phyloP scores from a whole-genome alignment of 768 basidiomycete species.

The Stropharia rugosoannulata region DNA sequence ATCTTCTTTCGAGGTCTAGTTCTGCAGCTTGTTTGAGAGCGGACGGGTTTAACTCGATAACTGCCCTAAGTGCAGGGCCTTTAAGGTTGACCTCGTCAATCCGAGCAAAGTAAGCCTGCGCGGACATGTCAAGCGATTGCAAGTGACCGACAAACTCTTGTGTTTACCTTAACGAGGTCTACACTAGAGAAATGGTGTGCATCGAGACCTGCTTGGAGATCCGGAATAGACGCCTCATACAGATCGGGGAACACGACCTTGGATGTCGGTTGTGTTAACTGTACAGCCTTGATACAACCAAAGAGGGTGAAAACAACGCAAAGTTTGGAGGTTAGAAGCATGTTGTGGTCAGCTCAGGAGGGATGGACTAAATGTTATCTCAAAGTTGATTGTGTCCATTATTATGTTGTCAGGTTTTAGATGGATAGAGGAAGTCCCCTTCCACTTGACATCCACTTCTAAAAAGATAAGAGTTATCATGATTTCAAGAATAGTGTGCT shows the following conservation, averaged over 20 bases:
- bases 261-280: not conserved
- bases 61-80: slow-evolving; percentile 55
- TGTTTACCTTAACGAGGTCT: slow-evolving; percentile 57
- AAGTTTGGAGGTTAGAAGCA: not conserved
- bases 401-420: too few relatives aligned
- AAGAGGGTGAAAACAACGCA: not conserved
- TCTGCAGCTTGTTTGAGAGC: slow-evolving; percentile 52
- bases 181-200: slow-evolving; percentile 53
- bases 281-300: slow-evolving; percentile 3
- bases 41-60: slow-evolving; percentile 55
- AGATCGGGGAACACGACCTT: slow-evolving; percentile 44
- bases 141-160: not conserved
- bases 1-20: slow-evolving; percentile 44
- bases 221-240: slow-evolving; percentile 56
- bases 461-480: not conserved
- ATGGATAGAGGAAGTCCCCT: too few relatives aligned
- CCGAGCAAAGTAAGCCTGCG: slow-evolving; percentile 62
- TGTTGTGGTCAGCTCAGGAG: too few relatives aligned
- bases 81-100: slow-evolving; percentile 69
- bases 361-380: too few relatives aligned
- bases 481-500: not conserved
- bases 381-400: too few relatives aligned
- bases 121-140: not conserved
- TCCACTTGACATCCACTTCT: too few relatives aligned
- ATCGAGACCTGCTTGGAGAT: slow-evolving; percentile 53